Evolutionary conservation across 495 filamentous ascomycete genomes (phyloP).

Genomic region (Neurospora sp.): DNA sequence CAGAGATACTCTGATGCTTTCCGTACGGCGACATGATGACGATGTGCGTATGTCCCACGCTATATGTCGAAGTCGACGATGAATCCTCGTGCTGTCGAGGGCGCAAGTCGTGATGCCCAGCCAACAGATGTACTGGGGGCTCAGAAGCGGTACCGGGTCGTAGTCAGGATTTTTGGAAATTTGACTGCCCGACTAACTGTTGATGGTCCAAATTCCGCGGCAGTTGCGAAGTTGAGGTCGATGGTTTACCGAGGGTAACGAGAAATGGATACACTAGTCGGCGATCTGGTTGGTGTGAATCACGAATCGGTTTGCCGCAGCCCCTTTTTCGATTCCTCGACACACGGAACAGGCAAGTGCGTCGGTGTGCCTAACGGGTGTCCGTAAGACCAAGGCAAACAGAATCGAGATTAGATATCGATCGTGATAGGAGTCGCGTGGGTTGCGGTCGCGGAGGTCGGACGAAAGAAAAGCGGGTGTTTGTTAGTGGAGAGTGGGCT

Average conservation of each 20-base stretch:
- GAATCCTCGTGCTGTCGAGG: background rate
- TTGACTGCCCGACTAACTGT: background rate
- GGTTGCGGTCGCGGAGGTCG: background rate
- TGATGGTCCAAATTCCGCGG: background rate
- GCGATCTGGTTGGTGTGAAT: background rate
- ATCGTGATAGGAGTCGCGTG: background rate
- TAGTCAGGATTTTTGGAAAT: background rate
- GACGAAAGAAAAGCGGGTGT: background rate
- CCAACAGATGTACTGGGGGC: background rate
- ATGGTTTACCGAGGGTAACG: background rate
- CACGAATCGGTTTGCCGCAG: background rate
- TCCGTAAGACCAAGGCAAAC: background rate
- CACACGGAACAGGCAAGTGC: background rate
- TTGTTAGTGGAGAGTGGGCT: background rate
- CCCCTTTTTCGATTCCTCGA: background rate
- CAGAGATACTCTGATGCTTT: conserved; percentile 32
- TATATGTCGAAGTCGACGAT: background rate
- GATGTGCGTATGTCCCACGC: background rate
- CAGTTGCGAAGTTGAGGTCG: background rate
- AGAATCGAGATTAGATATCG: background rate
- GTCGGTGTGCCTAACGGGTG: background rate
- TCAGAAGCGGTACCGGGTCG: background rate
- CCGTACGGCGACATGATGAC: conserved; percentile 29
- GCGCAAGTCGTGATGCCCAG: background rate
- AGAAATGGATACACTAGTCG: background rate